Percentiles rank a stretch among this genome's conserved stretches.
Conservation (phyloP, 2,329 filamentous ascomycete species). For the Cladosporium sp. region DNA sequence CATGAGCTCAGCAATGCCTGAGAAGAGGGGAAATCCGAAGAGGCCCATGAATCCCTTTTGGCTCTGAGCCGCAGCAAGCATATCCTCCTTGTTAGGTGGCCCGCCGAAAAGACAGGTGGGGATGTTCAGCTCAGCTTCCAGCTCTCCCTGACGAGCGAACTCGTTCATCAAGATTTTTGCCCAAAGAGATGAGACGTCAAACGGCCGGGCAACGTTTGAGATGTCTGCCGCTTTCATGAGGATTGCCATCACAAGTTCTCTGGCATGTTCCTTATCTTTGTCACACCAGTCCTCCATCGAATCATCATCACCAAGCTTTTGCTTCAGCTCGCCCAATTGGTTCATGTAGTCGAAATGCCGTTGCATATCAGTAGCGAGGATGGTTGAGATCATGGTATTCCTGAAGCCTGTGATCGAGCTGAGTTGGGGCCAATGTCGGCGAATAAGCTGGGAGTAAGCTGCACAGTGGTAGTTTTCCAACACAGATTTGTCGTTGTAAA, state of each 20-base stretch:
- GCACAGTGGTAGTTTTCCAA: slow-evolving; percentile 97
- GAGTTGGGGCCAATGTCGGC: slow-evolving; percentile 80
- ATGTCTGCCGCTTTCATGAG: slow-evolving; percentile 98
- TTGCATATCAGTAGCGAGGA: slow-evolving; percentile 95
- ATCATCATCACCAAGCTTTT: slow-evolving; percentile 42
- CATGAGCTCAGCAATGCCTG: slow-evolving; percentile 77
- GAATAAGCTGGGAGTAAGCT: slow-evolving; percentile 90
- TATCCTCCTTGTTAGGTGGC: slow-evolving; percentile 74
- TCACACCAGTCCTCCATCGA: slow-evolving; percentile 66
- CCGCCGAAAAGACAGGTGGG: slow-evolving; percentile 76
- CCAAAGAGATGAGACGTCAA: slow-evolving; percentile 79
- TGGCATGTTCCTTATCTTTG: slow-evolving; percentile 68
- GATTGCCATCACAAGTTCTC: slow-evolving; percentile 76
- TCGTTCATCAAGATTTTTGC: slow-evolving; percentile 92
- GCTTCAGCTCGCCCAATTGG: slow-evolving; percentile 72
- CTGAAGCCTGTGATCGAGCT: slow-evolving; percentile 76
- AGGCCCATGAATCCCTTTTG: slow-evolving; percentile 96
- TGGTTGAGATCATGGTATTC: slow-evolving; percentile 92
- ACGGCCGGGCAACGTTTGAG: slow-evolving; percentile 88
- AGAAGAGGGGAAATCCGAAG: slow-evolving; percentile 87
- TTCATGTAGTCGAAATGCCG: slow-evolving; percentile 96
- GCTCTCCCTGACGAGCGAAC: slow-evolving; percentile 84
- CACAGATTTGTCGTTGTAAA: slow-evolving; percentile 96
- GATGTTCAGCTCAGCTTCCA: slow-evolving; percentile 84
- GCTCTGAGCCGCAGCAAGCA: slow-evolving; percentile 73